Evolutionary conservation across 345 rosid genomes (phyloP).

Genomic region (Combretum micranthum): DNA sequence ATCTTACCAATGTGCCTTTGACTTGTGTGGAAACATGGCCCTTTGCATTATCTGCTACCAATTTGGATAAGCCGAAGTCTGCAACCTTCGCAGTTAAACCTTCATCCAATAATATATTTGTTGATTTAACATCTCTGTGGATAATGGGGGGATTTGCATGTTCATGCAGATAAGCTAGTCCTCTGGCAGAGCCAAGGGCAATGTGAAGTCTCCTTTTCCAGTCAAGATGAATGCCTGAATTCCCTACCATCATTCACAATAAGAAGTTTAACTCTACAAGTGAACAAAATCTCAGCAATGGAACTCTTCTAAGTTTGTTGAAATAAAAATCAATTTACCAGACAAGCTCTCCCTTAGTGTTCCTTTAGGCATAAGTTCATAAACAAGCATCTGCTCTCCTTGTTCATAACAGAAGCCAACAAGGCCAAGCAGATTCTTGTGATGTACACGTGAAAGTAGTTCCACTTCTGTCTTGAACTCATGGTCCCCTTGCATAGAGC

Average conservation of each 20-base stretch:
- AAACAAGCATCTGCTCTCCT: constrained; percentile 92
- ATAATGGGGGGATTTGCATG: constrained; percentile 26
- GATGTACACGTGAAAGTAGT: constrained; percentile 93
- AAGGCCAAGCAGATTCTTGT: constrained; percentile 87
- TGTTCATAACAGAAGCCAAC: constrained; percentile 88
- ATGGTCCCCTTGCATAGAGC: constrained; percentile 86
- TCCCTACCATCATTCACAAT: constrained; percentile 8
- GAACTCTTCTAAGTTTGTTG: no score
- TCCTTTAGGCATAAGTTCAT: constrained; percentile 86
- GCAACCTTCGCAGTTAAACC: constrained; percentile 23
- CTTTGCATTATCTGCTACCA: constrained; percentile 10
- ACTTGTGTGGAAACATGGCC: constrained; percentile 21
- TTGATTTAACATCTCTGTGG: constrained; percentile 26
- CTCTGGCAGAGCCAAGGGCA: constrained; percentile 22
- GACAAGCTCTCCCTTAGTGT: constrained; percentile 70
- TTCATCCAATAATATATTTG: constrained; percentile 22
- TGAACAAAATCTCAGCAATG: no score
- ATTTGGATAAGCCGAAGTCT: constrained; percentile 27
- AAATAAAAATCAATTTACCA: constrained; percentile 25
- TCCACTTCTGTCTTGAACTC: constrained; percentile 97
- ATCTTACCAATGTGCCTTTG: constrained; percentile 24
- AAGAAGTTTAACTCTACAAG: no score
- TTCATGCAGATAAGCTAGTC: constrained; percentile 30
- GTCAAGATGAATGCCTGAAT: constrained; percentile 14
- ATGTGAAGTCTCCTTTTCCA: constrained; percentile 21